phyloP scores from a whole-genome alignment of 768 basidiomycete genomes.

The Mycena sanguinolenta region DNA sequence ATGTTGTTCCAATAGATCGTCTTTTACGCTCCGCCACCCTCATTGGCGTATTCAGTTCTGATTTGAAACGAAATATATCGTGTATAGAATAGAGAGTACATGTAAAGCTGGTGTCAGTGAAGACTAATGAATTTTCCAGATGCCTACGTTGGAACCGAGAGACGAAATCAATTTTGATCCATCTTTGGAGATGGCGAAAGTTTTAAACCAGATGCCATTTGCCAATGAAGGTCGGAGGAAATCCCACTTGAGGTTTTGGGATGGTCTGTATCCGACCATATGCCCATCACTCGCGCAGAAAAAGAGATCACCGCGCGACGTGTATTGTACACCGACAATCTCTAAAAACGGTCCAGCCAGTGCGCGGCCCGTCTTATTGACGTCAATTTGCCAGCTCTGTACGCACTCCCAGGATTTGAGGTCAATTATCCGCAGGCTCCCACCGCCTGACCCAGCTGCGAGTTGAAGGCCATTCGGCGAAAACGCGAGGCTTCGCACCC shows the following conservation, averaged over 20 bases:
- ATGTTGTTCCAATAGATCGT: too few species aligned
- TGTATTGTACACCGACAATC: conserved; percentile 17
- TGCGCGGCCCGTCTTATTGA: background rate
- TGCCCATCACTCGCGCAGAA: conserved; percentile 16
- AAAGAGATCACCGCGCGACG: conserved; percentile 15
- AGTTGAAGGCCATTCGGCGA: conserved; percentile 19
- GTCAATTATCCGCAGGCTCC: conserved; percentile 28
- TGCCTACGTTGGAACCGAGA: background rate
- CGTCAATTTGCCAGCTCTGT: conserved; percentile 32
- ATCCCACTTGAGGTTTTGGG: conserved; percentile 19
- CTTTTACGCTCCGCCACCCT: too few species aligned
- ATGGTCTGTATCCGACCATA: conserved; percentile 16
- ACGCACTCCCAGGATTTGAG: conserved; percentile 14
- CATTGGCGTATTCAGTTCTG: too few species aligned
- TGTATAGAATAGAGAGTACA: too few species aligned
- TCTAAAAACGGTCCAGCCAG: too few species aligned
- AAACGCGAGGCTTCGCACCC: conserved; percentile 31
- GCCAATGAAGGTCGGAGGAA: background rate
- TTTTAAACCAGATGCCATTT: background rate
- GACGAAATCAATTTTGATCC: conserved; percentile 6
- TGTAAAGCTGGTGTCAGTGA: too few species aligned
- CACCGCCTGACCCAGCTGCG: conserved; percentile 23
- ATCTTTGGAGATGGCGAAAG: background rate
- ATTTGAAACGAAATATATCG: too few species aligned
- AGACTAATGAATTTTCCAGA: conserved; percentile 15